phyloP scores from a whole-genome alignment of 139 green algal species.

The Chara braunii region DNA sequence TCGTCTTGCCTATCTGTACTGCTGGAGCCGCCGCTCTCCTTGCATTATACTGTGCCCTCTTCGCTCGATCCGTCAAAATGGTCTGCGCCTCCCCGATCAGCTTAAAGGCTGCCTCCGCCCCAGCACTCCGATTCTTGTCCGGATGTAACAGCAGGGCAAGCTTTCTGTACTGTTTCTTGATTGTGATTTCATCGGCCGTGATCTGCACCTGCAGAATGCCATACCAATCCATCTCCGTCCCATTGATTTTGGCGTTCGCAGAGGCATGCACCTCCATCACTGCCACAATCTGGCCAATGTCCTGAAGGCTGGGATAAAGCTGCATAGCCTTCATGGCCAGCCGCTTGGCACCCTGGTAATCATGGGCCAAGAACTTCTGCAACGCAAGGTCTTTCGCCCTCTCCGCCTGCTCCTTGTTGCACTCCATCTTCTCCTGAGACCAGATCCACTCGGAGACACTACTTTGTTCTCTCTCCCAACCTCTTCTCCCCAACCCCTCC shows the following conservation, averaged over 20 bases:
- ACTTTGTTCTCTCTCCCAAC: no score
- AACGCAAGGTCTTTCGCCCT: conserved; percentile 22
- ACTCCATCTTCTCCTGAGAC: no score
- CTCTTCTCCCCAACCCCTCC: no score
- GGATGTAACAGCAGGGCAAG: conserved; percentile 31
- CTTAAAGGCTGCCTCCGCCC: conserved; percentile 31
- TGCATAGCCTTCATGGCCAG: conserved; percentile 1
- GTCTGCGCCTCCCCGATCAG: conserved; percentile 9
- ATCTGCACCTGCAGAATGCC: conserved; percentile 17
- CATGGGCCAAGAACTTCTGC: conserved; percentile 10
- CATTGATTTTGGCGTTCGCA: background rate
- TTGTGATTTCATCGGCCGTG: conserved; percentile 15
- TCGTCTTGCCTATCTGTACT: background rate
- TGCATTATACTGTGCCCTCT: conserved; percentile 11
- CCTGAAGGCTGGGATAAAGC: conserved; percentile 16
- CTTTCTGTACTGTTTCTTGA: conserved; percentile 38
- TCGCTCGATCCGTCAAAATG: conserved; percentile 16
- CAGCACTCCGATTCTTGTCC: conserved; percentile 32
- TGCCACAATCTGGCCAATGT: conserved; percentile 6
- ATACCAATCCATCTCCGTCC: conserved; percentile 25
- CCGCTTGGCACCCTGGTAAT: conserved; percentile 8
- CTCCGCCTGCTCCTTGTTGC: conserved; percentile 26
- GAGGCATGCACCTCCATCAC: conserved; percentile 18
- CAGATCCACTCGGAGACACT: no score
- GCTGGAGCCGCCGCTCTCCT: background rate